Base-by-base conservation (phyloP, 2,329 filamentous ascomycete genomes). In the Ascochyta rabiei region DNA sequence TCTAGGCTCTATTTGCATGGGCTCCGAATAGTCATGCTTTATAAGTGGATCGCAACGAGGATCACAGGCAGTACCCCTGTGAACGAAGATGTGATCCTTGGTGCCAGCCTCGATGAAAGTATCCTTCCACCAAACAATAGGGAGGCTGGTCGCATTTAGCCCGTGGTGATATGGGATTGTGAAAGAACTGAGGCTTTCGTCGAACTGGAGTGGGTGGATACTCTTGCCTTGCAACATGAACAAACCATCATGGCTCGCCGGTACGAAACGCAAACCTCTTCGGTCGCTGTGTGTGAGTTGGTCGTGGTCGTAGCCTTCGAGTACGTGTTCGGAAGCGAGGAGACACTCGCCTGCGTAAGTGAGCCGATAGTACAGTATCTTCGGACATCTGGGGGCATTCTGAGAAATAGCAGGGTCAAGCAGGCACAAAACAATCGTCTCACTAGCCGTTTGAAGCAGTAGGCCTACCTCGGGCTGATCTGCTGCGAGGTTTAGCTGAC, bases 61-160 rank as follows among this genome's bases (percentile, higher is more conserved):
- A 34, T 38, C 10, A n/a, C 41, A 41, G 24, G 10, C 15, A n/a
- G 23, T 42, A 15, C 46, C 46, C 21, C 37, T 35, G n/a, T 55
- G 46, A 13, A 42, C 30, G 2, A 50, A 16, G 2, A 50, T 38
- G 13, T 34, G n/a, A 3, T 34, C 18, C 2, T n/a, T 15, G 6
- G 15, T 45, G 5, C 37, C 26, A 24, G 42, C 24, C 16, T 53
- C 45, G 23, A 59, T 21, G 26, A 56, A 62, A 1, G 47, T 57
- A 15, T 64, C 58, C n/a, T 62, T 59, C 63, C 62, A 68, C 55
- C 59, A 66, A n/a, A 24, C 37, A 3, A 50, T 6, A 2, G 26
- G 33, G 41, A 2, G 7, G 6, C 18, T 18, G 19, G 12, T 12
- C 4, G 44, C 7, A 24, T n/a, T 4, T 6, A 37, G 1, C 31